Evolutionary conservation across 2,329 filamentous ascomycete species (phyloP).

Genomic region (Pseudogymnoascus sp.): DNA sequence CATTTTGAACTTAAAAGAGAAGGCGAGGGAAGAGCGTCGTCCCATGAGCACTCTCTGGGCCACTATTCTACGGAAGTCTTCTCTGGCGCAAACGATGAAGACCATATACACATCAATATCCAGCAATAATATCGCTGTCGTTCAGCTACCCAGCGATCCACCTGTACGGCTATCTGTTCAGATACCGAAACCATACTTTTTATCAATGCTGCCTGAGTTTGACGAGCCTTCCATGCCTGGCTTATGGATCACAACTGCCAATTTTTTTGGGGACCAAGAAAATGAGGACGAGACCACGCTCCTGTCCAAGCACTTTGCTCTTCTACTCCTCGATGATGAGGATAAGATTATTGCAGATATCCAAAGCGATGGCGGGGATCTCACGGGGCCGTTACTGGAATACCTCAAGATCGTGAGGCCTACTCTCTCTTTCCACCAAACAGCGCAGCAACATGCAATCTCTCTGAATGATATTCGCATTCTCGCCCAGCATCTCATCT

Average conservation of each 20-base stretch:
- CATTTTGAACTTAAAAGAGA: conserved; percentile 73
- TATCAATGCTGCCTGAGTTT: conserved; percentile 61
- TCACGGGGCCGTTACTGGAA: conserved; percentile 69
- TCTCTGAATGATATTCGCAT: conserved; percentile 73
- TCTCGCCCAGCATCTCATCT: conserved; percentile 86
- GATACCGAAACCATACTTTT: conserved; percentile 58
- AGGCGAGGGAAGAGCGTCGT: conserved; percentile 56
- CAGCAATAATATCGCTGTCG: conserved; percentile 74
- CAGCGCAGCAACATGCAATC: conserved; percentile 62
- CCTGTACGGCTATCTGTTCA: conserved; percentile 54
- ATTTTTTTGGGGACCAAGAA: conserved; percentile 62
- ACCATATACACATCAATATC: conserved; percentile 76
- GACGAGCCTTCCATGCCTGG: conserved; percentile 63
- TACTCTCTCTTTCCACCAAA: conserved; percentile 60
- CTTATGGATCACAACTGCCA: conserved; percentile 80
- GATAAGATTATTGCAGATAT: conserved; percentile 64
- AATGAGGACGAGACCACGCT: conserved; percentile 56
- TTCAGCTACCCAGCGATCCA: conserved; percentile 58
- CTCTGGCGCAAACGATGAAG: conserved; percentile 72
- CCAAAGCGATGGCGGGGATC: conserved; percentile 65
- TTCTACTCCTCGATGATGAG: conserved; percentile 78
- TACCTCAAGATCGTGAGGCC: conserved; percentile 69
- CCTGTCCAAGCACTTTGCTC: conserved; percentile 75
- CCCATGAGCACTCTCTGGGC: conserved; percentile 58
- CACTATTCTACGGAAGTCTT: conserved; percentile 62